Base-by-base conservation (phyloP, 2,329 filamentous ascomycete genomes). In the Mariannaea elegans region DNA sequence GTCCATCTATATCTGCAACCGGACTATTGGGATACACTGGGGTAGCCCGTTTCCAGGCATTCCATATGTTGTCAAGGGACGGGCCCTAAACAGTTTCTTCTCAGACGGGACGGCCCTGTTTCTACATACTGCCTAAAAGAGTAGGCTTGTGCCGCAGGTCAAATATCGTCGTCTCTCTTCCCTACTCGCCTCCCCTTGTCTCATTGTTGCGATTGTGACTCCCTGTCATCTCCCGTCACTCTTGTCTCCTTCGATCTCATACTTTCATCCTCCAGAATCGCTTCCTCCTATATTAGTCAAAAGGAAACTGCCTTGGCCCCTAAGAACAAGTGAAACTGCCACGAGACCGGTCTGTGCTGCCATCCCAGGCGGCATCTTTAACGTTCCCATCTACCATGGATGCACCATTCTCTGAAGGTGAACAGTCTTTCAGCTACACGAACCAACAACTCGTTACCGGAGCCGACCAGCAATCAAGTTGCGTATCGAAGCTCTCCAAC, bases 351-450 rank as follows among this genome's bases (percentile, higher is more conserved):
- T 61, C 65, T 67, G 65, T 67, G 59, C 58, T 65, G 56, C 64
- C 60, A 21, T 50, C 42, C 45, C 52, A 56, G 63, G 53, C 50
- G 52, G 38, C 45, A 48, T 47, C 48, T 48, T 59, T 67, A 45
- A 46, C 65, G 60, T 59, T 54, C 47, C 45, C 58, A 41, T 32
- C 44, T 47, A 57, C 47, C 48, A 75, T 74, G 72, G 71, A 71
- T 65, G 62, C 70, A 68, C 65, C 65, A 49, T 71, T 67, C 64
- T 62, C 71, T 68, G 61, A 71, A 44, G 65, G 62, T 56, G 69
- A 65, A 50, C 67, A 68, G 65, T 56, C 67, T 56, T 62, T 65
- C 61, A 74, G 72, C 72, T 75, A 74, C 72, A 74, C 73, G 65
- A 73, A 65, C 57, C 47, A 59, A 55, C 47, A 59, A 53, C 62